phyloP scores from a whole-genome alignment of 805 yeast genomes.

The Pachysolen tannophilus region DNA sequence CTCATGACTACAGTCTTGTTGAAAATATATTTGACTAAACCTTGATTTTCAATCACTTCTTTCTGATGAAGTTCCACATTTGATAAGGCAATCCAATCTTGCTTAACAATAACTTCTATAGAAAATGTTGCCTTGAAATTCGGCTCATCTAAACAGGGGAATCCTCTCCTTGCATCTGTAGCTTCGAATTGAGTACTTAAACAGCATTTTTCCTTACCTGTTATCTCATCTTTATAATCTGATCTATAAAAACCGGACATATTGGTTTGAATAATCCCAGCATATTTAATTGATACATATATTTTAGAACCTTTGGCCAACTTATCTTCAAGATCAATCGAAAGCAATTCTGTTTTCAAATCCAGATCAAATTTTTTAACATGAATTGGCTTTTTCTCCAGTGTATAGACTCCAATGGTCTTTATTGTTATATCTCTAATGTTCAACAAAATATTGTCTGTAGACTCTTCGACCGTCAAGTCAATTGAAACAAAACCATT shows the following conservation, averaged over 20 bases:
- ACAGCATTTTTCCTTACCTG: conserved; percentile 30
- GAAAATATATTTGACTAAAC: conserved; percentile 26
- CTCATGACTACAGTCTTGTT: conserved; percentile 46
- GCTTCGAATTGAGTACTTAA: conserved; percentile 52
- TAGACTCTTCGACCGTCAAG: conserved; percentile 32
- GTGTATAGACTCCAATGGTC: conserved; percentile 6
- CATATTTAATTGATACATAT: conserved; percentile 25
- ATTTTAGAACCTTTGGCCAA: conserved; percentile 21
- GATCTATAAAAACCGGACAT: conserved; percentile 53
- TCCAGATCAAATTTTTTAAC: conserved; percentile 22
- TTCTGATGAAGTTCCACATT: conserved; percentile 35
- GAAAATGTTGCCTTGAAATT: conserved; percentile 46
- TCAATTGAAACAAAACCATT: conserved; percentile 40
- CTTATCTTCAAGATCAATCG: conserved; percentile 43
- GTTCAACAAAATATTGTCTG: conserved; percentile 40
- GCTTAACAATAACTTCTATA: conserved; percentile 29
- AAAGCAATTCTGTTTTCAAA: conserved; percentile 54
- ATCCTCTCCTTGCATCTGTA: conserved; percentile 50
- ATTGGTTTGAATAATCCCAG: conserved; percentile 40
- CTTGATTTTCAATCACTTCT: conserved; percentile 10
- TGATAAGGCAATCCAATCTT: conserved; percentile 28
- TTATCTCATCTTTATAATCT: conserved; percentile 24
- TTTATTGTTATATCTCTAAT: conserved; percentile 24
- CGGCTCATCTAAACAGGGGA: conserved; percentile 54
- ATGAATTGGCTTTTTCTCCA: conserved; percentile 8